Base-by-base conservation (phyloP, 129 eudicot species). In the Silybum marianum region DNA sequence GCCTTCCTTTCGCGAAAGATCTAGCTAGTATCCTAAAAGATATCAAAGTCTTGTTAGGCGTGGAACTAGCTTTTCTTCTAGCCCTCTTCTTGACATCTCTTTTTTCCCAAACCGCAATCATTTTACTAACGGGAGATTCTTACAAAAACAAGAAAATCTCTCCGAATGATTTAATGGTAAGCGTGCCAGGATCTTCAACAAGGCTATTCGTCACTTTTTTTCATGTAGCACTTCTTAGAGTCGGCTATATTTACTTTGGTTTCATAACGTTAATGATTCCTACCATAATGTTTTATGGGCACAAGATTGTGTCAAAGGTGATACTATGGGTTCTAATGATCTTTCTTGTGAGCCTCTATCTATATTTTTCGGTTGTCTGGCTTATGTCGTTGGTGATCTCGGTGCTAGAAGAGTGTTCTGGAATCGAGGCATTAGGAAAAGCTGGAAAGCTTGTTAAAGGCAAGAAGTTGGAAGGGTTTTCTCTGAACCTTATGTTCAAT, bases 371-470 rank as follows among this genome's bases (percentile, higher is more conserved):
- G 4, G 87, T 89, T 34, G 72, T 73, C 36, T 81, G 83, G 85
- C 10, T 39, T 14, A 8, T 86, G 34, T 83, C 83, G 7, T 4
- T 76, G 36, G 90, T 86, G 63, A 81, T 86, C 7, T 86, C 88
- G 1, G 84, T 86, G 13, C 39, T 84, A 3, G 90, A 86, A 68
- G 85, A 89, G 19, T 38, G 71, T 72, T 84, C 81, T 74, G 88
- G 85, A 65, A 24, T 54, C 72, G 79, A 89, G 71, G 90, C 85
- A 14, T 9, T 81, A 58, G 88, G 82, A 51, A 89, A 44, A 82
- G 90, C 86, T 7, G 86, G 54, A 19, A 40, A 4, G 30, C 86
- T 88, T 75, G 81, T 89, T 81, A 71, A 81, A 71, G 90, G 86
- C n/a, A 85, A 81, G 72, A 81, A 85, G 75, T 9, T 81, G 0